Evolutionary conservation across 1,284 basidiomycete species (phyloP).

Genomic region (Ustilago bromivora): DNA sequence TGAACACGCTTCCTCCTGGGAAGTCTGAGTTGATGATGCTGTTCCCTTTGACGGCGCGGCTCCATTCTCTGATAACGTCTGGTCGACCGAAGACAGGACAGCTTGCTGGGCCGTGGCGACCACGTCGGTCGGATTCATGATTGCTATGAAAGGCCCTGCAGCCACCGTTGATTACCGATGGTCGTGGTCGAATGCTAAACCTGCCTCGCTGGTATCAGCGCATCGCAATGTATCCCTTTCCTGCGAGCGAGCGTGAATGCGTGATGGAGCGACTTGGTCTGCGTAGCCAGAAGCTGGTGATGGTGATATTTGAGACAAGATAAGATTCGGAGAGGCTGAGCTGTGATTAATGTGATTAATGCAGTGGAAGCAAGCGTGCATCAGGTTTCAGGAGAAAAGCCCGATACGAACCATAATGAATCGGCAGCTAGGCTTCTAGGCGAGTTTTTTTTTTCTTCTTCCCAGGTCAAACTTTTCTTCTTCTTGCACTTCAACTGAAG

Average conservation of each 20-base stretch:
- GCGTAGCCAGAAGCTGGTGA: neutral
- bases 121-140: conserved; percentile 21
- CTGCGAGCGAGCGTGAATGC: neutral
- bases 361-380: conserved; percentile 3
- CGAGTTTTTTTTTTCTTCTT: conserved; percentile 2
- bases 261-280: neutral
- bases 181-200: conserved; percentile 8
- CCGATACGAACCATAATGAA: conserved; percentile 12
- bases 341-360: conserved; percentile 1
- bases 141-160: neutral
- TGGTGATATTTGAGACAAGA: conserved; percentile 2
- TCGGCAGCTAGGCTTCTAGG: conserved; percentile 1
- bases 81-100: conserved; percentile 12
- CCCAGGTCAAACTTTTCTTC: conserved; percentile 25
- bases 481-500: conserved; percentile 5
- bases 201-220: neutral
- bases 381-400: neutral
- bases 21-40: neutral
- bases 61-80: neutral
- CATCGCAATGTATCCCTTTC: conserved; percentile 3
- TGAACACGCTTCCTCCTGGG: neutral
- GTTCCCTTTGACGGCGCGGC: neutral
- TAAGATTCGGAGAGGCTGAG: conserved; percentile 1
- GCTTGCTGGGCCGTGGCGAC: conserved; percentile 23
- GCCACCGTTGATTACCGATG: neutral